These are phyloP conservation scores for Noccaea caerulescens DNA, from an alignment of 345 rosid species.

Conservation along the genomic window DNA sequence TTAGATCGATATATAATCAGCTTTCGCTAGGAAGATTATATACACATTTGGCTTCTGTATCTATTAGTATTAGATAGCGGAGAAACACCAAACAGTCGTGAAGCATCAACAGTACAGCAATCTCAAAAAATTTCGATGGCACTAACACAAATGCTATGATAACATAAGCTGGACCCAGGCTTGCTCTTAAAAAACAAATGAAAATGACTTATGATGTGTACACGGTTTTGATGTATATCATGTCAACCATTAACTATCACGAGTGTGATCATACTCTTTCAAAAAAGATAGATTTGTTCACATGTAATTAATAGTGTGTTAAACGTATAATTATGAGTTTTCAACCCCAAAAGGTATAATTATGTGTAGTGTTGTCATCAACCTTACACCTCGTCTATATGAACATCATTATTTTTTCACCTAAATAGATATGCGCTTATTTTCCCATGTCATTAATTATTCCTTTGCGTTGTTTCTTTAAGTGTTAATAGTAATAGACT, in stretches of 20 bases:
- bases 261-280: conserved; percentile 10
- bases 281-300: neutral
- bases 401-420: neutral
- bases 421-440: neutral
- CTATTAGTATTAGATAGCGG: neutral
- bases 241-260: neutral
- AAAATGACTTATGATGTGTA: conserved; percentile 6
- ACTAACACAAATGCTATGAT: conserved; percentile 3
- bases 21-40: neutral
- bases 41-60: neutral
- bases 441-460: neutral
- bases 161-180: neutral
- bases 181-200: conserved; percentile 7
- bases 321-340: neutral
- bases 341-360: neutral
- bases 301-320: neutral
- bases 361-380: neutral
- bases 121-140: neutral
- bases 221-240: neutral
- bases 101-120: neutral
- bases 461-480: neutral
- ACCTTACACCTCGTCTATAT: neutral
- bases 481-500: neutral
- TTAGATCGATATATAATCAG: neutral
- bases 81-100: conserved; percentile 17